A percentile compares a stretch with the other conserved stretches of the same genome.
Conservation (phyloP, 1,139 yeast species). For the Pneumocystis jirovecii region DNA sequence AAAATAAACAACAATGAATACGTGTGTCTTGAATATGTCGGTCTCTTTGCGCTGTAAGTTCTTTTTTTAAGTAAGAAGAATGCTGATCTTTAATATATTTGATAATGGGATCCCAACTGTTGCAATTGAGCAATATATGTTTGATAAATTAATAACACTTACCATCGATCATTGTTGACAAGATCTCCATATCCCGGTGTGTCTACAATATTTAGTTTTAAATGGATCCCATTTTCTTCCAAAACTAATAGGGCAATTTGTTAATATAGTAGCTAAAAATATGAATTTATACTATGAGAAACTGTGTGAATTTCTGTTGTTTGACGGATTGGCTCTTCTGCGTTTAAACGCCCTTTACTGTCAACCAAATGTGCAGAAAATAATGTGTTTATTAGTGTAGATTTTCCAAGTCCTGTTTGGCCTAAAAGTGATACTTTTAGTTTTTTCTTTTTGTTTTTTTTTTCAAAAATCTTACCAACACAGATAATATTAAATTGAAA, state of each 20-base stretch:
- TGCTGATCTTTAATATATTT: constrained; percentile 95
- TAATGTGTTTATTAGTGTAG: constrained; percentile 78
- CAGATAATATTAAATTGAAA: constrained; percentile 89
- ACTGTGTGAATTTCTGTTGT: constrained; percentile 78
- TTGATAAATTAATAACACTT: constrained; percentile 3
- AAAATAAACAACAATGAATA: constrained; percentile 84
- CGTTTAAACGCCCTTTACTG: constrained; percentile 52
- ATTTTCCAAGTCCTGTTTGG: constrained; percentile 86
- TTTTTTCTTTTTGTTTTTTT: not conserved
- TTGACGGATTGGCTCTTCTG: constrained; percentile 61
- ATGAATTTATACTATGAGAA: constrained; percentile 33
- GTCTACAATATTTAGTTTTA: constrained; percentile 76
- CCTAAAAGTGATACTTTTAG: constrained; percentile 17
- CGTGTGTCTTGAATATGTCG: constrained; percentile 64
- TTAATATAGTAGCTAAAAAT: not conserved
- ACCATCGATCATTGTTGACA: constrained; percentile 78
- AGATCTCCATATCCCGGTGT: constrained; percentile 98
- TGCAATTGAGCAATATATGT: not conserved
- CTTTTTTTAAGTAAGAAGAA: constrained; percentile 81
- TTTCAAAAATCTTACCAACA: constrained; percentile 37
- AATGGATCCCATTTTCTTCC: constrained; percentile 70
- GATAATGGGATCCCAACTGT: constrained; percentile 80
- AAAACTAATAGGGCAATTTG: constrained; percentile 22
- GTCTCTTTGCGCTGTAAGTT: constrained; percentile 91
- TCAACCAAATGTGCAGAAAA: constrained; percentile 70